Evolutionary conservation across 2,329 filamentous ascomycete species (phyloP).

Genomic region (Microdochium bolleyi): DNA sequence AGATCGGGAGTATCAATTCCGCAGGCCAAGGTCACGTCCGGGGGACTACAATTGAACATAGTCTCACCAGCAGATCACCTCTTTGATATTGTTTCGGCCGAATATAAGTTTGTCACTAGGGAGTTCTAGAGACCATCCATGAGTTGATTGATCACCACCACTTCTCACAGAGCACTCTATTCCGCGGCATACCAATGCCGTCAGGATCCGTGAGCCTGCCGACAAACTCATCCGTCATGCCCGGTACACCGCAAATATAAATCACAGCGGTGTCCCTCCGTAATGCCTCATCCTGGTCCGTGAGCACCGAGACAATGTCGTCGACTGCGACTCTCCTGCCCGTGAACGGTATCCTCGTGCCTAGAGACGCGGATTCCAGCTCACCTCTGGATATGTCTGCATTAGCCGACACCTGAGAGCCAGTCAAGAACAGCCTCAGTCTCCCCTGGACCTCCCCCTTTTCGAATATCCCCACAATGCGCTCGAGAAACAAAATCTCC

Average conservation of each 20-base stretch:
- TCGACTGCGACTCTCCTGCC: slow-evolving; percentile 21
- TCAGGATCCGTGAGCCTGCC: slow-evolving; percentile 28
- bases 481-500: slow-evolving; percentile 42
- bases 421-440: slow-evolving; percentile 40
- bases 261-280: background rate
- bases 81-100: too few species aligned
- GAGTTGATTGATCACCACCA: too few species aligned
- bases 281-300: background rate
- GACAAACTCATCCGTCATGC: slow-evolving; percentile 62
- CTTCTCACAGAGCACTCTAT: slow-evolving; percentile 49
- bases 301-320: slow-evolving; percentile 18
- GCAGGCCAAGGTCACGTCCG: too few species aligned
- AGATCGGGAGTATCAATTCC: too few species aligned
- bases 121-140: too few species aligned
- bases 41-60: too few species aligned
- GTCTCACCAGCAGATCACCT: too few species aligned
- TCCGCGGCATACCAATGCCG: slow-evolving; percentile 28
- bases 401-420: background rate
- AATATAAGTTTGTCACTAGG: too few species aligned
- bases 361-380: slow-evolving; percentile 5
- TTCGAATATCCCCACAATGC: slow-evolving; percentile 33
- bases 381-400: background rate
- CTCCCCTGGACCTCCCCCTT: slow-evolving; percentile 26
- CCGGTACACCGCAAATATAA: slow-evolving; percentile 61
- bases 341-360: slow-evolving; percentile 14